A percentile compares a stretch with the other conserved stretches of the same genome.
Evolutionary conservation across 257 asterid species (phyloP).

Genomic region (Anisodus tanguticus): DNA sequence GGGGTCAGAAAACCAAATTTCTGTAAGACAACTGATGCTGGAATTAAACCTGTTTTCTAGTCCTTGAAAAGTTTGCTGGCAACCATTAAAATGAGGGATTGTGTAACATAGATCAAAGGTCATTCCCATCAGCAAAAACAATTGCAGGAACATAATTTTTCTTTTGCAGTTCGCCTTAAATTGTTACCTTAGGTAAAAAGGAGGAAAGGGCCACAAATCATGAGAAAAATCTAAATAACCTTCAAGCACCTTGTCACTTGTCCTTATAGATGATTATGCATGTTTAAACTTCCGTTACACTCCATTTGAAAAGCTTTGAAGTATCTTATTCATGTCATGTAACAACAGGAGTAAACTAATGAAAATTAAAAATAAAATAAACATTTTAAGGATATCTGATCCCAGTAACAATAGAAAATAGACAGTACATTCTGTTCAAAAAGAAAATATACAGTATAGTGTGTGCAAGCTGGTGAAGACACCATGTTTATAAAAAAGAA

Average conservation of each 20-base stretch:
- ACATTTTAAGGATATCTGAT: not conserved
- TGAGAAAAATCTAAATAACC: slow-evolving; percentile 16
- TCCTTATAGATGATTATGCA: not conserved
- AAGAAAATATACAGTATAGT: not conserved
- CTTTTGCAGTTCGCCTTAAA: not conserved
- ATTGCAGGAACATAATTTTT: not conserved
- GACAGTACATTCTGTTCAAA: not conserved
- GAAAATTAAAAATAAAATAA: not conserved
- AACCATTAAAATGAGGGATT: slow-evolving; percentile 3
- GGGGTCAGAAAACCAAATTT: not conserved
- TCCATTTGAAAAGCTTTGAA: not conserved
- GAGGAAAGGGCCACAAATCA: not conserved
- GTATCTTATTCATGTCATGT: slow-evolving; percentile 15
- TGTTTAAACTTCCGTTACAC: not conserved
- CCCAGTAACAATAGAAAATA: not conserved
- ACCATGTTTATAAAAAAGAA: not conserved
- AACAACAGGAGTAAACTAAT: not conserved
- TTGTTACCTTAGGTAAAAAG: not conserved
- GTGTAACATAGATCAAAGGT: not conserved
- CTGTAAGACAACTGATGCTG: not conserved
- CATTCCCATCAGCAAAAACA: not conserved
- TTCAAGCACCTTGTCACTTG: not conserved
- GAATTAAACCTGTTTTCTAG: not conserved
- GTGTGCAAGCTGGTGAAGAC: too few relatives aligned
- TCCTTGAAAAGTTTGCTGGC: not conserved